Conservation (phyloP, 768 basidiomycete species). For the Daedaleopsis sinensis region DNA sequence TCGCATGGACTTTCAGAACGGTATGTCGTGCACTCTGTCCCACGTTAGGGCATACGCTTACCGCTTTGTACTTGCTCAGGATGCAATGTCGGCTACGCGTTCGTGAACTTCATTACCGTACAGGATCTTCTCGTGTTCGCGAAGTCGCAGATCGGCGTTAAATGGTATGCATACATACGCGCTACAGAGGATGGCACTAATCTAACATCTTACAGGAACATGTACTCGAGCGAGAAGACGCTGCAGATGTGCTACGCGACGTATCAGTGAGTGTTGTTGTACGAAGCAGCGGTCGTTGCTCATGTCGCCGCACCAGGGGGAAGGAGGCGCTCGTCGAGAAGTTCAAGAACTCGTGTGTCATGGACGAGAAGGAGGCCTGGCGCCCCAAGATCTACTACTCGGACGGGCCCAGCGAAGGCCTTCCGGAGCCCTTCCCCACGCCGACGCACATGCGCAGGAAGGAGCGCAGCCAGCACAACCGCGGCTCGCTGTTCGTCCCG, state of each 20-base stretch:
- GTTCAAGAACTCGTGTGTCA: conserved; percentile 89
- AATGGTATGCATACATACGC: conserved; percentile 59
- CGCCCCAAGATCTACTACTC: conserved; percentile 86
- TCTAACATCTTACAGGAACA: conserved; percentile 59
- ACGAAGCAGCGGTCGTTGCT: background rate
- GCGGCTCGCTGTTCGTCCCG: conserved; percentile 66
- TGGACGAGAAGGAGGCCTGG: conserved; percentile 86
- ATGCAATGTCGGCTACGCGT: conserved; percentile 82
- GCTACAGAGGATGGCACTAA: background rate
- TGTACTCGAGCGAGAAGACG: conserved; percentile 91
- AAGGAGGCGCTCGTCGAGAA: conserved; percentile 91
- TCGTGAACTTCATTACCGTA: conserved; percentile 87
- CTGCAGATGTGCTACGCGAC: conserved; percentile 92
- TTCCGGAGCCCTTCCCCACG: conserved; percentile 79
- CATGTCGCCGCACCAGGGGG: conserved; percentile 49
- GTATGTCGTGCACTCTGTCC: conserved; percentile 39
- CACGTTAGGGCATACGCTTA: background rate
- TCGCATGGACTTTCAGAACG: conserved; percentile 84
- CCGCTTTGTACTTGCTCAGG: conserved; percentile 40
- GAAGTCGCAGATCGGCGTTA: conserved; percentile 71
- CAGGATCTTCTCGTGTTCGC: conserved; percentile 79
- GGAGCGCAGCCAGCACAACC: conserved; percentile 80
- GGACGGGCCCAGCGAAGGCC: conserved; percentile 70
- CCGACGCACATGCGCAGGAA: conserved; percentile 82
- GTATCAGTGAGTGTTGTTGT: conserved; percentile 70